These are phyloP conservation scores for Peniophora sp. DNA, from an alignment of 1,284 basidiomycete species.

Conservation along the genomic window DNA sequence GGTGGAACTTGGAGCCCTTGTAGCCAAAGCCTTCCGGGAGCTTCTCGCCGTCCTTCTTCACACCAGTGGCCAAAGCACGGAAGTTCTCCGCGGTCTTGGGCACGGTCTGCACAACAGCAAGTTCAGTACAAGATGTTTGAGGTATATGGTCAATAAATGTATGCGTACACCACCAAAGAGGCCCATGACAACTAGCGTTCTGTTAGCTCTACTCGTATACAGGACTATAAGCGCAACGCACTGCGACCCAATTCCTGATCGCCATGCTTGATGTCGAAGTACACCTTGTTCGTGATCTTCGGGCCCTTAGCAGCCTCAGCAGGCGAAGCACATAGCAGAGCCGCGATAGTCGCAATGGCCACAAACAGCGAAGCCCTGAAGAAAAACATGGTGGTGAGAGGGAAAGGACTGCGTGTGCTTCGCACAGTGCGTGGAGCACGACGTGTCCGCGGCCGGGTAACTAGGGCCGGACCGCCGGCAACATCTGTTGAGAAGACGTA, in stretches of 20 bases:
- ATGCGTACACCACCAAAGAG: slow-evolving; percentile 67
- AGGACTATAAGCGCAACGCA: slow-evolving; percentile 30
- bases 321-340: slow-evolving; percentile 60
- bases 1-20: slow-evolving; percentile 65
- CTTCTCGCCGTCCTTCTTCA: slow-evolving; percentile 69
- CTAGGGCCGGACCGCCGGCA: too few relatives aligned
- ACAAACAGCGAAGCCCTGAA: slow-evolving; percentile 38
- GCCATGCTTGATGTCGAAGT: slow-evolving; percentile 90
- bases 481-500: too few relatives aligned
- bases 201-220: slow-evolving; percentile 2
- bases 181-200: slow-evolving; percentile 64
- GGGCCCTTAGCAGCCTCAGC: slow-evolving; percentile 76
- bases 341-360: slow-evolving; percentile 54
- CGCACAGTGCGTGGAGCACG: too few relatives aligned
- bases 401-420: neutral
- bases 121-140: neutral
- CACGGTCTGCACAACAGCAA: slow-evolving; percentile 57
- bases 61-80: slow-evolving; percentile 62
- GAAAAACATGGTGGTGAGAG: slow-evolving; percentile 11
- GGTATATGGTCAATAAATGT: slow-evolving; percentile 20
- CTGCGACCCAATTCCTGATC: slow-evolving; percentile 76
- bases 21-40: slow-evolving; percentile 67
- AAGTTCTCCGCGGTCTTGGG: slow-evolving; percentile 70
- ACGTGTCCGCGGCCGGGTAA: too few relatives aligned
- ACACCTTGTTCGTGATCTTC: slow-evolving; percentile 86